Evolutionary conservation across 1,284 basidiomycete genomes (phyloP).

Genomic region (Cryptococcus sp.): DNA sequence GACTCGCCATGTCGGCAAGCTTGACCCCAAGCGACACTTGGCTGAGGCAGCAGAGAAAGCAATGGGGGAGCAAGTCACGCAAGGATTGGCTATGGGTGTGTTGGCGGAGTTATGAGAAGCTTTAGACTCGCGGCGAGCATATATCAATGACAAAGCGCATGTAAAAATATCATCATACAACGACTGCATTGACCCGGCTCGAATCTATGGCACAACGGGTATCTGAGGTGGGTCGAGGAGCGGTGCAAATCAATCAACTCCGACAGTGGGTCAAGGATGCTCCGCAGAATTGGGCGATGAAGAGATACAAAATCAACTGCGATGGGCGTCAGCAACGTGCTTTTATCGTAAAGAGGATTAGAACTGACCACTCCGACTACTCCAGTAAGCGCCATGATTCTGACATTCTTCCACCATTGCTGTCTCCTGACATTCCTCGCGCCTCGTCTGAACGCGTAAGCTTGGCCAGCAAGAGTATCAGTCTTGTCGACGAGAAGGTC

Average conservation of each 20-base stretch:
- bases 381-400: slow-evolving; percentile 69
- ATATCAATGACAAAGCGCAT: not conserved
- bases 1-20: slow-evolving; percentile 95
- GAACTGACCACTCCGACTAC: slow-evolving; percentile 74
- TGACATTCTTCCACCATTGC: slow-evolving; percentile 96
- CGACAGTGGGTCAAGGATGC: slow-evolving; percentile 53
- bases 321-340: slow-evolving; percentile 16
- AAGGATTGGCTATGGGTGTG: slow-evolving; percentile 88
- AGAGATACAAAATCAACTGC: slow-evolving; percentile 73
- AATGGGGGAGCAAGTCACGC: slow-evolving; percentile 93
- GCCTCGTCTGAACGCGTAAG: slow-evolving; percentile 91
- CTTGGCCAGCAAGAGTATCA: slow-evolving; percentile 90
- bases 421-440: slow-evolving; percentile 81
- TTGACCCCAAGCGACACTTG: slow-evolving; percentile 94
- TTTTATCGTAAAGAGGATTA: slow-evolving; percentile 1
- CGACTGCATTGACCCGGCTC: no score
- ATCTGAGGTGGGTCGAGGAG: no score
- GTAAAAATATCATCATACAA: no score
- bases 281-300: slow-evolving; percentile 85
- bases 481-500: slow-evolving; percentile 97
- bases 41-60: slow-evolving; percentile 96
- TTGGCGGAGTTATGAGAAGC: slow-evolving; percentile 70
- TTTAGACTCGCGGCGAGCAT: not conserved
- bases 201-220: no score
- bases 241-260: slow-evolving; percentile 7